A percentile compares a stretch with the other conserved stretches of the same genome.
Evolutionary conservation across 805 yeast species (phyloP).

Genomic region (Saccharomycopsis fermentans): DNA sequence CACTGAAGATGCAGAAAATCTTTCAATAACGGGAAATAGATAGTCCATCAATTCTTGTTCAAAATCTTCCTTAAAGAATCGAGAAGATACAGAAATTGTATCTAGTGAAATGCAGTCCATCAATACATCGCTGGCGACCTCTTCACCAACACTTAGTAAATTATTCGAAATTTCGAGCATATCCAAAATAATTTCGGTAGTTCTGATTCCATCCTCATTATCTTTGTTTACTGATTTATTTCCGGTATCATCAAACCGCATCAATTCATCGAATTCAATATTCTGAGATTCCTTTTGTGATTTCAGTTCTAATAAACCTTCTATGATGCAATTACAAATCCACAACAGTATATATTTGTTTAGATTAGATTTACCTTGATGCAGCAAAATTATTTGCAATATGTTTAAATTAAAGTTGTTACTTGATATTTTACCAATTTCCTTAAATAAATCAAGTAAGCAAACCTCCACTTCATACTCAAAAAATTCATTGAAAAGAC

Average conservation of each 20-base stretch:
- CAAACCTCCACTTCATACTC: slow-evolving; percentile 8
- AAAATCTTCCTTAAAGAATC: slow-evolving; percentile 30
- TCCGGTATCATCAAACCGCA: slow-evolving; percentile 24
- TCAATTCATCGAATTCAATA: slow-evolving; percentile 22
- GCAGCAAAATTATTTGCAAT: slow-evolving; percentile 3
- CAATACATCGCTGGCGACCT: slow-evolving; percentile 9
- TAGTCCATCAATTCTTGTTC: slow-evolving; percentile 55
- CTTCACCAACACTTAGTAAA: slow-evolving; percentile 26
- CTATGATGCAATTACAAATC: slow-evolving; percentile 28
- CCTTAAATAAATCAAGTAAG: slow-evolving; percentile 1
- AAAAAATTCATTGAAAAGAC: slow-evolving; percentile 3
- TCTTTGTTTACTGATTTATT: not conserved
- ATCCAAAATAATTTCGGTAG: slow-evolving; percentile 3
- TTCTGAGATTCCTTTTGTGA: slow-evolving; percentile 14
- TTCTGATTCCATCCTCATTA: not conserved
- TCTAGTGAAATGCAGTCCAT: slow-evolving; percentile 32
- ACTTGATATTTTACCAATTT: slow-evolving; percentile 4
- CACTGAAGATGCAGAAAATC: slow-evolving; percentile 46
- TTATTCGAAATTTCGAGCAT: slow-evolving; percentile 25
- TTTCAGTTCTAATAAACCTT: slow-evolving; percentile 20
- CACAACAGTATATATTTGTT: slow-evolving; percentile 27
- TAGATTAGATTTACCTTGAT: slow-evolving; percentile 4
- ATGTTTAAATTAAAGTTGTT: not conserved
- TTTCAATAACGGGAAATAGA: slow-evolving; percentile 63
- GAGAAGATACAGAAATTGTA: slow-evolving; percentile 30